Base-by-base conservation (phyloP, 345 rosid species). In the Lumnitzera racemosa region DNA sequence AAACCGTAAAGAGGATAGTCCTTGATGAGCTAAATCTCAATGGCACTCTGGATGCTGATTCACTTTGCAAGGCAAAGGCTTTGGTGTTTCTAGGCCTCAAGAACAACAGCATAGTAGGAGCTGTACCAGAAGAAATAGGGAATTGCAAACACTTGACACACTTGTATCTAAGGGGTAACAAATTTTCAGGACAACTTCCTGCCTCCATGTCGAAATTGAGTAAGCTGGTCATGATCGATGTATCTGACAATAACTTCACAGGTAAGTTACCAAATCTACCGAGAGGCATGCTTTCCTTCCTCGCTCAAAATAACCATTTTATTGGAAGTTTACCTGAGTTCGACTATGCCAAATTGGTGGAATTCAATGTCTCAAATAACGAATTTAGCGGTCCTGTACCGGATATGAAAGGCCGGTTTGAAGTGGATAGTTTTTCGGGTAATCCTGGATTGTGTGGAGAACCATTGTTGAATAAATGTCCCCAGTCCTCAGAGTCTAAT, bases 341-440 rank as follows among this genome's bases (percentile, higher is more conserved):
- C 0, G 46, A 53, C 31, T 62, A 55, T 2, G 17, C 67, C 12
- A 31, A 14, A 2, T 20, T 62, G 46, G 15, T 41, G 62, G 54
- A 46, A 14, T 62, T 57, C 47, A 68, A 68, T 51, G 72, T 68
- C 57, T 68, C 72, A 8, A 62, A 68, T 54, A 68, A 68, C 2
- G 49, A 62, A 27, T 46, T 68, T 14, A 68, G 72, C 9, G 59
- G 72, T 43, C 62, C 12, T 16, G 53, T 62, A 25, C 72, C 67
- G 11, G 29, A 61, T 31, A 12, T 68, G 4, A 25, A 31, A 49
- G 67, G 51, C 16, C 67, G 15, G 12, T 62, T 68, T 15, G 52
- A 47, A 13, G 57, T 53, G 12, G 62, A 68, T 52, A 68, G 67
- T 53, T 62, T 68, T 53, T 46, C 8, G 2, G 58, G 58, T 12